Percentiles rank a stretch among this genome's conserved stretches.
phyloP scores from a whole-genome alignment of 108 stramenopile species.

The Cyclotella atomus region DNA sequence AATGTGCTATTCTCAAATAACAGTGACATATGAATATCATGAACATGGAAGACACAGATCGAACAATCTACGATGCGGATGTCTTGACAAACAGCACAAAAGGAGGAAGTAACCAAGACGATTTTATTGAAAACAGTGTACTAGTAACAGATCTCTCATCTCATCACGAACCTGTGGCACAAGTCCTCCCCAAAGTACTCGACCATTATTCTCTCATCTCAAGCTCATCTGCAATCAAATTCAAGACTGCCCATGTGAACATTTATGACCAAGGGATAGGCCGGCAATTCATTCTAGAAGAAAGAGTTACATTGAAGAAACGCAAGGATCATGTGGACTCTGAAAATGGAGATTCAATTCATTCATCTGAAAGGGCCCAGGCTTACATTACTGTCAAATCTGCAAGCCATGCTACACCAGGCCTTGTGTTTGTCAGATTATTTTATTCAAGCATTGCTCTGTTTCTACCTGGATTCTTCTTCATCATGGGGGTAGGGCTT shows the following conservation, averaged over 20 bases:
- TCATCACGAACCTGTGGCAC: background rate
- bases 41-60: too few relatives aligned
- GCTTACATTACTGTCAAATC: background rate
- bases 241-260: background rate
- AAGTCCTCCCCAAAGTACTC: background rate
- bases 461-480: slow-evolving; percentile 35
- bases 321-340: too few relatives aligned
- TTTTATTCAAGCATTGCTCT: slow-evolving; percentile 2
- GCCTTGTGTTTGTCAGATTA: background rate
- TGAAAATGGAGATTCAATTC: background rate
- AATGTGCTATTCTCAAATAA: too few relatives aligned
- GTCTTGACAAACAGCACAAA: too few relatives aligned
- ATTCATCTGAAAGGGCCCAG: background rate
- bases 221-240: background rate
- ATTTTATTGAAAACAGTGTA: background rate
- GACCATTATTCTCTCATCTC: background rate
- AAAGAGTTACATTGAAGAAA: background rate
- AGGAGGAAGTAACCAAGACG: too few relatives aligned
- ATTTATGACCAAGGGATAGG: background rate
- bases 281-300: background rate
- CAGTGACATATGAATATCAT: too few relatives aligned
- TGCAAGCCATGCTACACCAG: background rate
- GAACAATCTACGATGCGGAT: too few relatives aligned
- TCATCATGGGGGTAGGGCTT: slow-evolving; percentile 28
- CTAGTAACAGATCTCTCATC: background rate